phyloP scores from a whole-genome alignment of 2,329 filamentous ascomycete species.

The Pestalotiopsis sp. region DNA sequence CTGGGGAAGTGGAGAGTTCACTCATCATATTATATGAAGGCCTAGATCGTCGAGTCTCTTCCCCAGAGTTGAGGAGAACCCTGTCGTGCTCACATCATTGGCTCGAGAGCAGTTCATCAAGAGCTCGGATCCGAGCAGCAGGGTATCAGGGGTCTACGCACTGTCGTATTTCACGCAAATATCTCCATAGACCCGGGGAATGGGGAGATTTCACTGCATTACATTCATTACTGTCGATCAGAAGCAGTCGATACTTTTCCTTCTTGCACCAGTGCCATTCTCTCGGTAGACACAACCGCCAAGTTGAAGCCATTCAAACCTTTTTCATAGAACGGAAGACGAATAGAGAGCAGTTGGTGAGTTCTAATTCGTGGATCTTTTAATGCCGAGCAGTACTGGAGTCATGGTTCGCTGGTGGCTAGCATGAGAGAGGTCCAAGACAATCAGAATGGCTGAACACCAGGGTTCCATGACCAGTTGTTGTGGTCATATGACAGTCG shows the following conservation, averaged over 20 bases:
- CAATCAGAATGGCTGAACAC: not conserved
- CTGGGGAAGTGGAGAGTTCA: not conserved
- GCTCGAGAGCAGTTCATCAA: not conserved
- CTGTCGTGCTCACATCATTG: not conserved
- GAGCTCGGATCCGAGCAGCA: not conserved
- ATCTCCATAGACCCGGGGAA: too few relatives aligned
- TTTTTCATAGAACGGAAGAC: too few relatives aligned
- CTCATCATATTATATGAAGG: not conserved
- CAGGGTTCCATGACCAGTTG: not conserved
- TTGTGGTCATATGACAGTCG: not conserved
- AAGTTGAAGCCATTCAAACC: too few relatives aligned
- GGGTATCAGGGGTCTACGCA: not conserved
- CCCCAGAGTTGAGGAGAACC: slow-evolving; percentile 6
- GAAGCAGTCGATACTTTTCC: too few relatives aligned
- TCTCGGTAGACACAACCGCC: too few relatives aligned
- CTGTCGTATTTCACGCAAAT: too few relatives aligned
- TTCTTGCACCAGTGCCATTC: too few relatives aligned
- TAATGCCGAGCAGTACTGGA: not conserved
- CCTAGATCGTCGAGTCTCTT: not conserved
- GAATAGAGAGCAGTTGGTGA: not conserved
- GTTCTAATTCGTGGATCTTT: not conserved
- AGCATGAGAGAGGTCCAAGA: not conserved
- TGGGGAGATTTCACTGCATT: too few relatives aligned
- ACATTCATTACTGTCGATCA: too few relatives aligned
- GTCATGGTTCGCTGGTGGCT: not conserved